Evolutionary conservation across 805 yeast genomes (phyloP).

Genomic region (Diddensiella transvaalensis): DNA sequence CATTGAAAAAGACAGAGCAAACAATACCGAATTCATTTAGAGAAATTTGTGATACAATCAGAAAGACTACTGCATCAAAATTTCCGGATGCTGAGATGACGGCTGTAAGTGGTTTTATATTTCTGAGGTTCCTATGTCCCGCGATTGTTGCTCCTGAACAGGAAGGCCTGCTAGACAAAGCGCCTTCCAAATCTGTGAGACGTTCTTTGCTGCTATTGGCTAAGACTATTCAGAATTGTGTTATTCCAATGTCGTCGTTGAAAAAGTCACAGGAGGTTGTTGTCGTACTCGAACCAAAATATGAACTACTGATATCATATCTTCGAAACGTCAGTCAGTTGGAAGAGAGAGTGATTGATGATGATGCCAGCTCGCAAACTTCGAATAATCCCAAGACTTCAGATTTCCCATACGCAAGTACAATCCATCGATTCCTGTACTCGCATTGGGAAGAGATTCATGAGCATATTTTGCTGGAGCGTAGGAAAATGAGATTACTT

Average conservation of each 20-base stretch:
- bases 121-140: conserved; percentile 72
- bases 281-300: conserved; percentile 6
- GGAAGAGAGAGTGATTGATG: conserved; percentile 18
- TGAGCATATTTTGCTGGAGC: conserved; percentile 22
- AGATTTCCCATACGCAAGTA: conserved; percentile 27
- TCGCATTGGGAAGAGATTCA: conserved; percentile 43
- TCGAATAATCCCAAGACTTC: conserved; percentile 11
- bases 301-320: conserved; percentile 6
- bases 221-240: conserved; percentile 31
- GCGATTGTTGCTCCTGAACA: conserved; percentile 79
- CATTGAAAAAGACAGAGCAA: conserved; percentile 48
- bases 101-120: conserved; percentile 80
- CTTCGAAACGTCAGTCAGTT: conserved; percentile 22
- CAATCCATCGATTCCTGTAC: conserved; percentile 49
- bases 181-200: conserved; percentile 21
- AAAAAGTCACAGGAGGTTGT: conserved; percentile 5
- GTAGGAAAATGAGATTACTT: conserved; percentile 18
- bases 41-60: conserved; percentile 60
- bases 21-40: conserved; percentile 60
- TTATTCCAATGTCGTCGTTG: conserved; percentile 13
- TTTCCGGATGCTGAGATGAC: conserved; percentile 60
- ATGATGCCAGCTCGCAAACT: conserved; percentile 13
- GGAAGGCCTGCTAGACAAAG: conserved; percentile 26
- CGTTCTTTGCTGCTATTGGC: conserved; percentile 27
- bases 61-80: conserved; percentile 48